phyloP scores from a whole-genome alignment of 192 early-diverging fungal species.

The Coemansia sp. region DNA sequence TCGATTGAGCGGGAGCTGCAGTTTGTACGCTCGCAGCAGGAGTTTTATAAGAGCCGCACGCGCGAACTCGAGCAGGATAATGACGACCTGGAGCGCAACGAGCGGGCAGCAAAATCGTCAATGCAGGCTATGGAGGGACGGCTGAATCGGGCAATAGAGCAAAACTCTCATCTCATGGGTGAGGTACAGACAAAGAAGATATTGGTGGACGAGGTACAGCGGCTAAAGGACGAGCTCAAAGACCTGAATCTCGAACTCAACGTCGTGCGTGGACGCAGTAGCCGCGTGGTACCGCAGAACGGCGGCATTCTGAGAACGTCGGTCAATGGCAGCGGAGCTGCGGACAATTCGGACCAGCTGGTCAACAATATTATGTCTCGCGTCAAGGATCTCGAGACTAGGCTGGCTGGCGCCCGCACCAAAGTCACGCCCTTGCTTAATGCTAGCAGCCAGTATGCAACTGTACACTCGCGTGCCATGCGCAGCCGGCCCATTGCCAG shows the following conservation, averaged over 20 bases:
- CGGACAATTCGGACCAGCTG: slow-evolving; percentile 64
- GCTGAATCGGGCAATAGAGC: slow-evolving; percentile 72
- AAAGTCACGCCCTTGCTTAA: slow-evolving; percentile 73
- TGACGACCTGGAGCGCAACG: slow-evolving; percentile 75
- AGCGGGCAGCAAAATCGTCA: slow-evolving; percentile 63
- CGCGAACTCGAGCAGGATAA: slow-evolving; percentile 77
- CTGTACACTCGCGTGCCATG: slow-evolving; percentile 37
- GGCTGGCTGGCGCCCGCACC: slow-evolving; percentile 72
- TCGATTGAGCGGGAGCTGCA: slow-evolving; percentile 79
- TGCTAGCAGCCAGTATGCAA: slow-evolving; percentile 44
- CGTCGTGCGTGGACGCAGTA: slow-evolving; percentile 51
- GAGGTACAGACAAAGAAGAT: slow-evolving; percentile 71
- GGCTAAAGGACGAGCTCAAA: slow-evolving; percentile 76
- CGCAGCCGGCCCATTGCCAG: slow-evolving; percentile 45
- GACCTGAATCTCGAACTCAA: slow-evolving; percentile 61
- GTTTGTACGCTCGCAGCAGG: slow-evolving; percentile 67
- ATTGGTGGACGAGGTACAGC: slow-evolving; percentile 72
- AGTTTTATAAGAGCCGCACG: slow-evolving; percentile 71
- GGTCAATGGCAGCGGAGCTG: slow-evolving; percentile 29
- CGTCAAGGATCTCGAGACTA: slow-evolving; percentile 75
- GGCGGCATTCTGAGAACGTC: slow-evolving; percentile 45
- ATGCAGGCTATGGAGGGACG: slow-evolving; percentile 71
- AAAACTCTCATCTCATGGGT: slow-evolving; percentile 65
- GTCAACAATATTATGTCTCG: slow-evolving; percentile 79
- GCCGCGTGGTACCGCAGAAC: slow-evolving; percentile 35